Percentiles rank a stretch among this genome's conserved stretches.
These are phyloP conservation scores for Umbelopsis ramanniana DNA, from an alignment of 192 early-diverging fungal genomes.

Conservation along the genomic window DNA sequence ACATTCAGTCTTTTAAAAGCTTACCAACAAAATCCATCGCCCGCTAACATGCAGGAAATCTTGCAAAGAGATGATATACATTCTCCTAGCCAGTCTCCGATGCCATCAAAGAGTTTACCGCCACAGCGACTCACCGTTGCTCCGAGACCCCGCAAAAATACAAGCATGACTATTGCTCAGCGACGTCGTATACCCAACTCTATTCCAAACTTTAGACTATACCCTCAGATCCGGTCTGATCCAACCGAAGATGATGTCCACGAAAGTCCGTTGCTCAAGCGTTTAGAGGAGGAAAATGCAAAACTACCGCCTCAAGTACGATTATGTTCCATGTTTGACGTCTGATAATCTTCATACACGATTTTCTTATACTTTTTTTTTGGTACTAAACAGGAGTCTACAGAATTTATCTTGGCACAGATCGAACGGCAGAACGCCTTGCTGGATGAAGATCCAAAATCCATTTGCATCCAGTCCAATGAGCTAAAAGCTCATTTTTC, in stretches of 20 bases:
- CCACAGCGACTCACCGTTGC: constrained; percentile 6
- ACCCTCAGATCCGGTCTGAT: constrained; percentile 3
- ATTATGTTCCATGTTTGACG: neutral
- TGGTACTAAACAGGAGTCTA: constrained; percentile 44
- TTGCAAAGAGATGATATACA: constrained; percentile 9
- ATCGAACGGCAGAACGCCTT: constrained; percentile 60
- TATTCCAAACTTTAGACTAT: constrained; percentile 13
- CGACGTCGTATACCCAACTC: constrained; percentile 18
- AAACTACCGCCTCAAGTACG: constrained; percentile 56
- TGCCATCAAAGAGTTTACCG: constrained; percentile 16
- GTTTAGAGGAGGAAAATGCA: constrained; percentile 62
- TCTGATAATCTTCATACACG: too few species aligned
- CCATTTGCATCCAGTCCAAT: constrained; percentile 59
- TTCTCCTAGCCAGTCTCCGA: constrained; percentile 10
- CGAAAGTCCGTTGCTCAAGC: constrained; percentile 4
- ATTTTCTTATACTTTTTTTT: too few species aligned
- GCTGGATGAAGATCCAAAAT: constrained; percentile 59
- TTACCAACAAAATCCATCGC: constrained; percentile 6
- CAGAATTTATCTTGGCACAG: constrained; percentile 58
- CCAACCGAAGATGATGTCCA: neutral
- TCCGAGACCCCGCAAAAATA: constrained; percentile 22
- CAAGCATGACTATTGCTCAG: constrained; percentile 16
- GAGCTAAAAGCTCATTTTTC: constrained; percentile 57
- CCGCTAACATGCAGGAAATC: constrained; percentile 7
- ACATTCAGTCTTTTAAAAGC: neutral